Evolutionary conservation across 345 rosid genomes (phyloP).

Genomic region (Raphanus sativus): DNA sequence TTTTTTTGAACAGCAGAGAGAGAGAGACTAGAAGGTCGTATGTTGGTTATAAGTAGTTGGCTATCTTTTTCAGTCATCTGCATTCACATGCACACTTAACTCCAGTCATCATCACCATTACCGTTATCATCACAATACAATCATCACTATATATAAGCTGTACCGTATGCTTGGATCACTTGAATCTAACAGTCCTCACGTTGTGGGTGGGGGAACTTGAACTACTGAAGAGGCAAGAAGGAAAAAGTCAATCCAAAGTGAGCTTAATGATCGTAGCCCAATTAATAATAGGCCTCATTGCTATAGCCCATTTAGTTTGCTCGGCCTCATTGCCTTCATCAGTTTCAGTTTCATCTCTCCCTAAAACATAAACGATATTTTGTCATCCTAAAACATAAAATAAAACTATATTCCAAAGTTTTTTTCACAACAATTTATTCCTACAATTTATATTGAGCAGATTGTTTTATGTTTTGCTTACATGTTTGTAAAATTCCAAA

Average conservation of each 20-base stretch:
- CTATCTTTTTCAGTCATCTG: constrained; percentile 21
- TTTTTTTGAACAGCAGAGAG: neutral
- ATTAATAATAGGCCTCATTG: neutral
- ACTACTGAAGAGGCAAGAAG: neutral
- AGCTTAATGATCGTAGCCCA: neutral
- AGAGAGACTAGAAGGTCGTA: neutral
- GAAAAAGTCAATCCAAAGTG: neutral
- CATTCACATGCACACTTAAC: constrained; percentile 30
- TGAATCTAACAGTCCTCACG: neutral
- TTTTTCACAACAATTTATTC: no score
- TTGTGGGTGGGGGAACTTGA: neutral
- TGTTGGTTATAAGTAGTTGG: constrained; percentile 15
- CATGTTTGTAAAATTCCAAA: no score
- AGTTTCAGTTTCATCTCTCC: neutral
- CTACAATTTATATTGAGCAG: no score
- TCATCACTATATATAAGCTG: neutral
- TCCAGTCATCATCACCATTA: neutral
- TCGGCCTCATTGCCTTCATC: neutral
- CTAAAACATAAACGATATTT: no score
- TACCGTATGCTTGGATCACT: constrained; percentile 1
- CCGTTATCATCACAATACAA: neutral
- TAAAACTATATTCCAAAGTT: no score
- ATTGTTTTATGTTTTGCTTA: no score
- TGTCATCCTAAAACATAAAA: no score
- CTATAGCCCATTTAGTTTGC: constrained; percentile 5